A percentile compares a stretch with the other conserved stretches of the same genome.
phyloP scores from a whole-genome alignment of 2,329 filamentous ascomycete genomes.

The Aquanectria penicillioides region DNA sequence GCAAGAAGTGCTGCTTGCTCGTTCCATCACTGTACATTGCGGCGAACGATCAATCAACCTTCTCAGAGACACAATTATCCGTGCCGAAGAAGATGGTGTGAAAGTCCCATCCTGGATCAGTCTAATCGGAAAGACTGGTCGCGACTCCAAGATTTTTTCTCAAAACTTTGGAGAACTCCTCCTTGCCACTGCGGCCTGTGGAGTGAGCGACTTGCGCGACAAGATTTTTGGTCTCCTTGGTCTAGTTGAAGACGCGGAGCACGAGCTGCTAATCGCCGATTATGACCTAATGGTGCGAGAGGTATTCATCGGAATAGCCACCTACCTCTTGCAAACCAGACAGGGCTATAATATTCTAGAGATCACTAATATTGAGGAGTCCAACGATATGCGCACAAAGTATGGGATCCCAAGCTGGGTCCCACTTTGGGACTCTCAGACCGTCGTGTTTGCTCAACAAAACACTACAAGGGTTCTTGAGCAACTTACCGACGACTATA shows the following conservation, averaged over 20 bases:
- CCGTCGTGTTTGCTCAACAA: not conserved
- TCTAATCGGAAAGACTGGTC: not conserved
- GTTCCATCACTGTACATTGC: constrained; percentile 15
- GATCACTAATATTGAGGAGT: constrained; percentile 6
- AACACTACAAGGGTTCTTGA: not conserved
- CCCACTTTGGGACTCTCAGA: constrained; percentile 16
- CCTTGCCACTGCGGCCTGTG: constrained; percentile 15
- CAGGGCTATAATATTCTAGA: not conserved
- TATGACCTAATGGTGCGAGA: constrained; percentile 28
- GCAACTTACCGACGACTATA: not conserved
- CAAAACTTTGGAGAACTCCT: constrained; percentile 2
- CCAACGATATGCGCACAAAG: not conserved
- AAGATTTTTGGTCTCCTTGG: constrained; percentile 27
- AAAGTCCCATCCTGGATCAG: constrained; percentile 22
- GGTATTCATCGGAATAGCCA: constrained; percentile 25
- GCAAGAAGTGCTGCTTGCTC: constrained; percentile 23
- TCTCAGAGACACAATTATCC: not conserved
- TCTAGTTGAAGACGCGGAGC: constrained; percentile 4
- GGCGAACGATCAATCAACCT: constrained; percentile 3
- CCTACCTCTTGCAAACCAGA: constrained; percentile 17
- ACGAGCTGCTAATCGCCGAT: constrained; percentile 5
- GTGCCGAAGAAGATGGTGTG: not conserved
- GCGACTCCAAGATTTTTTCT: not conserved
- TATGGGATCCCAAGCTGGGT: constrained; percentile 30
- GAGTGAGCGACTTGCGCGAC: constrained; percentile 21